These are phyloP conservation scores for Monosporascus sp. DNA, from an alignment of 2,329 filamentous ascomycete species.

Conservation along the genomic window DNA sequence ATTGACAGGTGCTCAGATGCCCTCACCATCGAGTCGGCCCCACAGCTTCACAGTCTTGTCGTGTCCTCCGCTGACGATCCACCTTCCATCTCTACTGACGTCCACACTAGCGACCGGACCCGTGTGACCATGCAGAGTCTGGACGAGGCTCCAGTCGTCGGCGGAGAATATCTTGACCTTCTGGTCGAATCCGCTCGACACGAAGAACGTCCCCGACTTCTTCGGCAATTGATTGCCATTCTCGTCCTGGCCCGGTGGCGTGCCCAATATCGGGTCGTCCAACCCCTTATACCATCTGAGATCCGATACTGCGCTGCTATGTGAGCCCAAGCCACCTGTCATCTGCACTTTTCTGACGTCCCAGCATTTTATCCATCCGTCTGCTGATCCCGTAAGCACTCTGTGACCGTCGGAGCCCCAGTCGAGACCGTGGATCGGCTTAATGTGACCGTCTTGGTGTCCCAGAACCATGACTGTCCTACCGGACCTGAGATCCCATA, in stretches of 20 bases:
- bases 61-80: slow-evolving; percentile 92
- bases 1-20: slow-evolving; percentile 29
- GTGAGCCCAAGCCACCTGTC: slow-evolving; percentile 81
- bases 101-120: slow-evolving; percentile 90
- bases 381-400: slow-evolving; percentile 86
- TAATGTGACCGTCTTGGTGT: slow-evolving; percentile 74
- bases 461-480: slow-evolving; percentile 92
- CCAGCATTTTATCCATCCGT: slow-evolving; percentile 98
- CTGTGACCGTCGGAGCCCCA: slow-evolving; percentile 90
- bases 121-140: slow-evolving; percentile 83
- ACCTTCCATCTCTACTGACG: slow-evolving; percentile 76
- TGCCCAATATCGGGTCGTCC: slow-evolving; percentile 65
- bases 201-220: slow-evolving; percentile 86
- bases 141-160: slow-evolving; percentile 90
- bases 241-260: slow-evolving; percentile 55
- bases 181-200: slow-evolving; percentile 87
- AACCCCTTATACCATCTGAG: slow-evolving; percentile 88
- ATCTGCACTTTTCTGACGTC: slow-evolving; percentile 85
- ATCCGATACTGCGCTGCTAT: slow-evolving; percentile 87
- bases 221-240: slow-evolving; percentile 67
- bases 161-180: slow-evolving; percentile 94
- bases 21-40: slow-evolving; percentile 74
- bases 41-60: slow-evolving; percentile 95
- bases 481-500: slow-evolving; percentile 92
- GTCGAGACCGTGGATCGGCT: slow-evolving; percentile 87